Percentiles rank a stretch among this genome's conserved stretches.
These are phyloP conservation scores for Melastoma malabathricum DNA, from an alignment of 345 rosid genomes.

Conservation along the genomic window DNA sequence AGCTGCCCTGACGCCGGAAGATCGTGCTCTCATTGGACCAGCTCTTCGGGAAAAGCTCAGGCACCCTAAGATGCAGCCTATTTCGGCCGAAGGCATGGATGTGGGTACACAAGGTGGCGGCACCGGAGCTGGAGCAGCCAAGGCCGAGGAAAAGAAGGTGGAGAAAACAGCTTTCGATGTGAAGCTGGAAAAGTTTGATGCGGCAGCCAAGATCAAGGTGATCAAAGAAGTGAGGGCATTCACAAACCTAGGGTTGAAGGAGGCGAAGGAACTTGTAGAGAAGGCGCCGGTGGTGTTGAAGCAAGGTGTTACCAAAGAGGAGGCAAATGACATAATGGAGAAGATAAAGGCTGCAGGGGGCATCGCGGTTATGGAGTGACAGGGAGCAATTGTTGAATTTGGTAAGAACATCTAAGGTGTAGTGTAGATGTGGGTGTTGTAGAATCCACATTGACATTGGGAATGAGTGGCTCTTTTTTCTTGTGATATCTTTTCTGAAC, in stretches of 20 bases:
- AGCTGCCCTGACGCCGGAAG: slow-evolving; percentile 11
- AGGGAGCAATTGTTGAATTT: too few relatives aligned
- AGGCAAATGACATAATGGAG: slow-evolving; percentile 22
- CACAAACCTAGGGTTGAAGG: slow-evolving; percentile 26
- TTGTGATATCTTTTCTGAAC: too few relatives aligned
- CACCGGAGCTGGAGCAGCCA: slow-evolving; percentile 11
- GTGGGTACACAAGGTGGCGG: slow-evolving; percentile 10
- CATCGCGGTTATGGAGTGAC: slow-evolving; percentile 29
- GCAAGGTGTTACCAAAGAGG: slow-evolving; percentile 34
- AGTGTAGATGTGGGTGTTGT: too few relatives aligned
- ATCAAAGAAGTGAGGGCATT: slow-evolving; percentile 27
- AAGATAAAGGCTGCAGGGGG: slow-evolving; percentile 35
- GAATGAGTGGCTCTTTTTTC: too few relatives aligned
- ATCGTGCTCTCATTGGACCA: slow-evolving; percentile 9
- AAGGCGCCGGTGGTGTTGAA: slow-evolving; percentile 23
- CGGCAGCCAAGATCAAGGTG: slow-evolving; percentile 29
- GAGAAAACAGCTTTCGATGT: slow-evolving; percentile 18
- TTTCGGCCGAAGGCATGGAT: slow-evolving; percentile 15
- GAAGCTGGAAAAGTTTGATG: slow-evolving; percentile 33
- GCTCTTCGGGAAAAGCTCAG: slow-evolving; percentile 8
- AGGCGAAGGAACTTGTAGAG: slow-evolving; percentile 35
- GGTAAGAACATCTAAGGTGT: too few relatives aligned
- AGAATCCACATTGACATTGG: too few relatives aligned
- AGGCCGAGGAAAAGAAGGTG: slow-evolving; percentile 19
- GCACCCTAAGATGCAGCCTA: slow-evolving; percentile 9